phyloP scores from a whole-genome alignment of 2,329 filamentous ascomycete genomes.

The Metarhizium guizhouense region DNA sequence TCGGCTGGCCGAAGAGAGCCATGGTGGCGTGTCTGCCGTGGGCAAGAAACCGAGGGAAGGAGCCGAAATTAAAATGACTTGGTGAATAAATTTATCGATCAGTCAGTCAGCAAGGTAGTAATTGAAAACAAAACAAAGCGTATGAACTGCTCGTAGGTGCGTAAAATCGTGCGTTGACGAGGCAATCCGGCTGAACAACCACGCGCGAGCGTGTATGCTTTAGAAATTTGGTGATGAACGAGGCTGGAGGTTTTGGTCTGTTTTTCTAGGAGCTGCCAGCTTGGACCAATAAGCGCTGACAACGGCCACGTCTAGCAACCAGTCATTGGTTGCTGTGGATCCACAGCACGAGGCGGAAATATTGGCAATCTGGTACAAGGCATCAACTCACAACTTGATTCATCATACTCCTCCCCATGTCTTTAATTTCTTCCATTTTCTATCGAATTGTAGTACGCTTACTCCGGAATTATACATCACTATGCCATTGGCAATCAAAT shows the following conservation, averaged over 20 bases:
- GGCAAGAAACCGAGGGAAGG: constrained; percentile 1
- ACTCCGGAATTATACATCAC: too few species aligned
- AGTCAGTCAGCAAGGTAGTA: neutral
- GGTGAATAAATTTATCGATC: neutral
- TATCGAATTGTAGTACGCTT: too few species aligned
- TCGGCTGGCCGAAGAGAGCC: constrained; percentile 26
- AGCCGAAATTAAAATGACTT: neutral
- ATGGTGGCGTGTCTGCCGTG: constrained; percentile 12
- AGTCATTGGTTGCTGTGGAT: neutral
- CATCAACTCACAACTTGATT: neutral
- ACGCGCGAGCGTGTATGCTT: constrained; percentile 11
- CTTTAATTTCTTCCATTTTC: too few species aligned
- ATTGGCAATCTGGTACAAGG: too few species aligned
- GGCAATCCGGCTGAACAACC: constrained; percentile 1
- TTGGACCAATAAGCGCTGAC: constrained; percentile 22
- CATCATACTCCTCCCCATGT: neutral
- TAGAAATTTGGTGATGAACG: constrained; percentile 21
- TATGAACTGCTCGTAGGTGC: neutral
- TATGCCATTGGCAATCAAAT: too few species aligned
- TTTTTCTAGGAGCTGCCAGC: constrained; percentile 15
- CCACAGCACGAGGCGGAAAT: too few species aligned
- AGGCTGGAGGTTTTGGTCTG: constrained; percentile 14
- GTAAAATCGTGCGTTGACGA: neutral
- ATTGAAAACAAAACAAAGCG: neutral
- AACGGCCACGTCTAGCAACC: neutral